Conservation (phyloP, 1,139 yeast genomes). For the Meyerozyma elateridarum region DNA sequence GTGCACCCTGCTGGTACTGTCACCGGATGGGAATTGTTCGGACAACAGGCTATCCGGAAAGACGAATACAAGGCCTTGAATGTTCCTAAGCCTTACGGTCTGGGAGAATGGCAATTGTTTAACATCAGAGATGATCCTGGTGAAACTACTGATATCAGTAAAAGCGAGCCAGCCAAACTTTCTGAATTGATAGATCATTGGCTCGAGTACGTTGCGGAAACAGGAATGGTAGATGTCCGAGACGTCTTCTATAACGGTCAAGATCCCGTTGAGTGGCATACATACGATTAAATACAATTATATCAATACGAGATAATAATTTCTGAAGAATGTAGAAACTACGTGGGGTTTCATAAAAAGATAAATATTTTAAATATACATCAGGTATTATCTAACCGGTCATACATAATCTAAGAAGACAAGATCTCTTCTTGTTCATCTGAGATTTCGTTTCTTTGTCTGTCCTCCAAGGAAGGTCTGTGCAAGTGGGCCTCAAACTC, state of each 20-base stretch:
- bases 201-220: constrained; percentile 51
- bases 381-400: no score
- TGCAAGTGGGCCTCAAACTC: constrained; percentile 48
- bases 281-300: no score
- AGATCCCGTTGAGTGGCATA: background rate
- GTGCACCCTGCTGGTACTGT: constrained; percentile 44
- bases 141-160: constrained; percentile 40
- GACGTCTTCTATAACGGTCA: constrained; percentile 2
- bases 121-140: constrained; percentile 43
- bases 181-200: constrained; percentile 42
- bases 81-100: constrained; percentile 47
- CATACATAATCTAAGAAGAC: background rate
- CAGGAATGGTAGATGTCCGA: constrained; percentile 43
- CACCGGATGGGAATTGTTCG: constrained; percentile 57
- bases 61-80: constrained; percentile 47
- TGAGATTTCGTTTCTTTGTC: constrained; percentile 46
- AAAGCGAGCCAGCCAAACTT: constrained; percentile 26
- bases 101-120: constrained; percentile 48
- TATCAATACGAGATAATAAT: no score
- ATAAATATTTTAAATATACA: no score
- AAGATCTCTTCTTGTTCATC: constrained; percentile 23
- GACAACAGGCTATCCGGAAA: constrained; percentile 50
- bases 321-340: no score
- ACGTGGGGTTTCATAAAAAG: no score
- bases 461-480: constrained; percentile 43